Conservation (phyloP, 192 early-diverging fungal genomes). For the Funneliformis geosporum region DNA sequence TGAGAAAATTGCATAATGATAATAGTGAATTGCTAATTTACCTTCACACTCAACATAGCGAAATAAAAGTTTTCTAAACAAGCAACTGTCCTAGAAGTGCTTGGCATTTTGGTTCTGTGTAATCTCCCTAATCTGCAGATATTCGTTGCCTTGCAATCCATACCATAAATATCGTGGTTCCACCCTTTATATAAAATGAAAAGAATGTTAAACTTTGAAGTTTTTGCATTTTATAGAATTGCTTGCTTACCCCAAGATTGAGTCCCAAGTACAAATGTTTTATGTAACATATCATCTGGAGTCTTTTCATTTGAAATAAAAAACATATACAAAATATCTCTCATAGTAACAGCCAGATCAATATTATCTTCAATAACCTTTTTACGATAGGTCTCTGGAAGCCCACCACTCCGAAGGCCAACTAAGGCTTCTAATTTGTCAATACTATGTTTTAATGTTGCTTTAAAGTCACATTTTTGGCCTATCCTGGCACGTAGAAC, state of each 20-base stretch:
- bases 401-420: conserved; percentile 31
- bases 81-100: conserved; percentile 12
- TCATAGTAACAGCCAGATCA: no score
- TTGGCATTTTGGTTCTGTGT: conserved; percentile 4
- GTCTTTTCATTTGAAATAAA: no score
- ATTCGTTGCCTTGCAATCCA: conserved; percentile 21
- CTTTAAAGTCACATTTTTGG: conserved; percentile 34
- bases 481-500: conserved; percentile 18
- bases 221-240: background rate
- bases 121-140: conserved; percentile 18
- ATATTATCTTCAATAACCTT: conserved; percentile 7
- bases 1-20: no score
- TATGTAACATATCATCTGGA: conserved; percentile 26
- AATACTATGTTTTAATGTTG: conserved; percentile 28
- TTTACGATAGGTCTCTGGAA: conserved; percentile 23
- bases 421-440: conserved; percentile 31
- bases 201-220: background rate
- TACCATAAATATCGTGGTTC: background rate
- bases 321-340: no score
- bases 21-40: background rate
- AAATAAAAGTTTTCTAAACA: conserved; percentile 7
- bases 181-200: conserved; percentile 4
- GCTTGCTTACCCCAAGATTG: conserved; percentile 37
- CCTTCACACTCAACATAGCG: conserved; percentile 1
- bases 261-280: conserved; percentile 30